phyloP scores from a whole-genome alignment of 1,284 basidiomycete species.

The Heterobasidion parviporum region DNA sequence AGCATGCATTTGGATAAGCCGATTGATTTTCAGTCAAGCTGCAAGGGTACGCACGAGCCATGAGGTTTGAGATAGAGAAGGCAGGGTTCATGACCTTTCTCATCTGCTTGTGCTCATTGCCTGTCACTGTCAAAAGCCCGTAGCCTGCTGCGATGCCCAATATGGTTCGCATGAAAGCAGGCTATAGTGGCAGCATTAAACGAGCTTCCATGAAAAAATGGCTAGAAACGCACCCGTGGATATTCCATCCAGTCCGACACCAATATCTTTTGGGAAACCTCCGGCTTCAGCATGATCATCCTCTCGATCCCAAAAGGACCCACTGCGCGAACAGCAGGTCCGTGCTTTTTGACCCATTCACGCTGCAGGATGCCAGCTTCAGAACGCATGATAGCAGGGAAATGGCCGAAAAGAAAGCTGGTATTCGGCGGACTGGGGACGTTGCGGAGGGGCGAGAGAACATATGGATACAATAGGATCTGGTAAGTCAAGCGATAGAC shows the following conservation, averaged over 20 bases:
- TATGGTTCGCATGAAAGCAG: conserved; percentile 31
- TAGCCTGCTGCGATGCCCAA: conserved; percentile 34
- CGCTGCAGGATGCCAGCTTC: conserved; percentile 38
- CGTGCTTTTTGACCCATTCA: conserved; percentile 36
- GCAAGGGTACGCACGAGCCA: conserved; percentile 29
- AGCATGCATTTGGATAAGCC: neutral
- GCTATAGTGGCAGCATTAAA: conserved; percentile 18
- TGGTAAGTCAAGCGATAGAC: conserved; percentile 13
- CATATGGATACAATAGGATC: conserved; percentile 14
- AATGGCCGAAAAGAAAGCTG: conserved; percentile 19
- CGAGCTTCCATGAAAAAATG: no score
- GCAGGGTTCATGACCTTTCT: conserved; percentile 42
- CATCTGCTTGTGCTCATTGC: conserved; percentile 39
- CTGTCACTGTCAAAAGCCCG: conserved; percentile 39
- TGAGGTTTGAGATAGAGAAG: conserved; percentile 36
- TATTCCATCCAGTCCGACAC: conserved; percentile 37
- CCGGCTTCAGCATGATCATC: conserved; percentile 32
- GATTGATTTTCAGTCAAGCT: neutral
- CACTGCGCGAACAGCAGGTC: conserved; percentile 32
- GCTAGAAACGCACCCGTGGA: conserved; percentile 26
- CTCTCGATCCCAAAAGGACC: conserved; percentile 39
- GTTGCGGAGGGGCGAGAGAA: no score
- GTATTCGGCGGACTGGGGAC: neutral
- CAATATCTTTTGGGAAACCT: conserved; percentile 34
- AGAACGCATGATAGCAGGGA: conserved; percentile 24